Conservation (phyloP, 352 stramenopile species). For the Phytopythium montanum region DNA sequence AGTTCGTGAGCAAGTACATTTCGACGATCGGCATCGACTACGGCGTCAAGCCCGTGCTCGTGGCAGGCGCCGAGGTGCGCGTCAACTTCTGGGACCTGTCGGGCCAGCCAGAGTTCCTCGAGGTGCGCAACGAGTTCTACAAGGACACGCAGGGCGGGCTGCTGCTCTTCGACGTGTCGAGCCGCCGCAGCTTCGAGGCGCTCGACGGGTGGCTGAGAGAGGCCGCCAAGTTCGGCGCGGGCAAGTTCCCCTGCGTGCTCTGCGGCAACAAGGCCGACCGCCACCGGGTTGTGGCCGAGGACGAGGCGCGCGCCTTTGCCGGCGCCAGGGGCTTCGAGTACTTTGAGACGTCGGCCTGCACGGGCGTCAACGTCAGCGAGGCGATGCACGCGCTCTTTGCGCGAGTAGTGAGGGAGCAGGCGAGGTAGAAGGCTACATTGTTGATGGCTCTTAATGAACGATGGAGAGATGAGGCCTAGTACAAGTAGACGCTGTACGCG, state of each 20-base stretch:
- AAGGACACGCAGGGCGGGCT: slow-evolving; percentile 88
- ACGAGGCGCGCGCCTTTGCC: slow-evolving; percentile 77
- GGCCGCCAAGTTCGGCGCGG: slow-evolving; percentile 84
- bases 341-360: slow-evolving; percentile 92
- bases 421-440: neutral
- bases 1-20: slow-evolving; percentile 96
- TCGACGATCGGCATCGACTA: slow-evolving; percentile 96
- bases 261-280: slow-evolving; percentile 92
- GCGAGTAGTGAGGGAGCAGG: slow-evolving; percentile 34
- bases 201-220: slow-evolving; percentile 89
- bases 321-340: slow-evolving; percentile 80
- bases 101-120: slow-evolving; percentile 90
- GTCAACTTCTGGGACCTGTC: slow-evolving; percentile 96
- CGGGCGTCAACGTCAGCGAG: slow-evolving; percentile 81
- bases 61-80: slow-evolving; percentile 68
- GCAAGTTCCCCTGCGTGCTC: slow-evolving; percentile 83
- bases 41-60: slow-evolving; percentile 88
- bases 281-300: slow-evolving; percentile 64
- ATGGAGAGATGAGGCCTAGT: slow-evolving; percentile 28
- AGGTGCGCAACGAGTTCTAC: slow-evolving; percentile 97
- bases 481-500: slow-evolving; percentile 88
- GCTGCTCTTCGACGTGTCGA: slow-evolving; percentile 80
- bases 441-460: neutral
- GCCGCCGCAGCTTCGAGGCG: slow-evolving; percentile 75
- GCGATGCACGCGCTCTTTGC: slow-evolving; percentile 84